phyloP scores from a whole-genome alignment of 1,284 basidiomycete genomes.

The Cryptococcus jaspeensis region DNA sequence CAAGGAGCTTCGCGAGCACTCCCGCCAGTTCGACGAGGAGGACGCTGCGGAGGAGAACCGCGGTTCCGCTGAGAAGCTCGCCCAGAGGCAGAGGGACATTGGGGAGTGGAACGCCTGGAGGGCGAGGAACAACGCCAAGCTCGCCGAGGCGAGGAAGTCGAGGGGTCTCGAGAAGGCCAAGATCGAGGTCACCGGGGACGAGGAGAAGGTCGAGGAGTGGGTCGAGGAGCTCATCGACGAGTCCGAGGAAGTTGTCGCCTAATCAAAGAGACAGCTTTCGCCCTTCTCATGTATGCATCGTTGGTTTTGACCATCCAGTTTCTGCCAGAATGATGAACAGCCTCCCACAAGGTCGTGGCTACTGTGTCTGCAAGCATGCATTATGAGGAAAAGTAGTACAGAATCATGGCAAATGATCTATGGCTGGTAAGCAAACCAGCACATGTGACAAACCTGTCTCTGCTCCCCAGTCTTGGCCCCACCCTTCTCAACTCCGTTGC shows the following conservation, averaged over 20 bases:
- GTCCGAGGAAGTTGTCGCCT: slow-evolving; percentile 66
- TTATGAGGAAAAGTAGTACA: not conserved
- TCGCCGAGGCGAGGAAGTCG: slow-evolving; percentile 38
- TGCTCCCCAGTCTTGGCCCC: not conserved
- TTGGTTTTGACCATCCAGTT: not conserved
- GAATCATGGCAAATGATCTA: not conserved
- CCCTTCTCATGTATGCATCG: not conserved
- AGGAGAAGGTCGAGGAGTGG: slow-evolving; percentile 84
- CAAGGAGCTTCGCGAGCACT: slow-evolving; percentile 89
- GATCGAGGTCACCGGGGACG: slow-evolving; percentile 51
- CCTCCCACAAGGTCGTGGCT: not conserved
- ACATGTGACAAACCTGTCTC: slow-evolving; percentile 28
- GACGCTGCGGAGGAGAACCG: slow-evolving; percentile 94
- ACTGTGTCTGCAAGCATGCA: slow-evolving; percentile 1
- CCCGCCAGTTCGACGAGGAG: slow-evolving; percentile 91
- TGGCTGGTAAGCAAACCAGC: slow-evolving; percentile 18
- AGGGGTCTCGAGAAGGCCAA: slow-evolving; percentile 34
- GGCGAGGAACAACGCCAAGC: slow-evolving; percentile 38
- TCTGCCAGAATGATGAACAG: not conserved
- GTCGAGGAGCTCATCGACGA: slow-evolving; percentile 88
- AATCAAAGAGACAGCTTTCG: not conserved
- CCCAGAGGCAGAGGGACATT: slow-evolving; percentile 84
- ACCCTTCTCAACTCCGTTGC: not conserved
- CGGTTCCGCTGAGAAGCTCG: slow-evolving; percentile 89
- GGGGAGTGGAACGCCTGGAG: slow-evolving; percentile 99